A percentile compares a stretch with the other conserved stretches of the same genome.
Evolutionary conservation across 2,329 filamentous ascomycete species (phyloP).

Genomic region (Endothia cerciana): DNA sequence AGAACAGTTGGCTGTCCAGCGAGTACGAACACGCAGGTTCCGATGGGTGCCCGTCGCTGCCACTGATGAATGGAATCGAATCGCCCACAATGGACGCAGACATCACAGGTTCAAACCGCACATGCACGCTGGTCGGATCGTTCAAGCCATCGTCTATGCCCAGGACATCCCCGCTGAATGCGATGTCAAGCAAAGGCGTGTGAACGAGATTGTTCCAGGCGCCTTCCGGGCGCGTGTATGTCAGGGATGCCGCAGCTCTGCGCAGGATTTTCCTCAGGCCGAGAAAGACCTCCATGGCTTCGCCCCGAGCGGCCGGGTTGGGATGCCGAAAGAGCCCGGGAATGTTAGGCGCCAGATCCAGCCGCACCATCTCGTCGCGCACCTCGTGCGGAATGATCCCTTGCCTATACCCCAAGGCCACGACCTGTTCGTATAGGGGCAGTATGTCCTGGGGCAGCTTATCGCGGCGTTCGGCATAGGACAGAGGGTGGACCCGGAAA

Average conservation of each 20-base stretch:
- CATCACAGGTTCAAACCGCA: not conserved
- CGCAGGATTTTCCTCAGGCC: not conserved
- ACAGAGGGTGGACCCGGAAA: too few relatives aligned
- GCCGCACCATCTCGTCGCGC: not conserved
- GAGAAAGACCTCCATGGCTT: too few relatives aligned
- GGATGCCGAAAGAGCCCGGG: not conserved
- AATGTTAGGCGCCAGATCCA: not conserved
- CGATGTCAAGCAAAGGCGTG: not conserved
- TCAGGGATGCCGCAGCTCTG: not conserved
- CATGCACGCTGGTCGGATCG: not conserved
- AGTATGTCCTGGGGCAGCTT: too few relatives aligned
- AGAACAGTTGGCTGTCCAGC: too few relatives aligned
- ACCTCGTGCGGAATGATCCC: not conserved
- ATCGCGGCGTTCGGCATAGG: too few relatives aligned
- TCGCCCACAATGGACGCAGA: not conserved
- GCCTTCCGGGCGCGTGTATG: not conserved
- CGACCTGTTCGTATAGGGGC: too few relatives aligned
- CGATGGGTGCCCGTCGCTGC: too few relatives aligned
- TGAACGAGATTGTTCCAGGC: not conserved
- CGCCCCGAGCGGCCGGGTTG: too few relatives aligned
- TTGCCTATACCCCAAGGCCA: too few relatives aligned
- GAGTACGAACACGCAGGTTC: not conserved
- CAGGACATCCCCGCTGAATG: not conserved
- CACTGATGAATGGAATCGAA: too few relatives aligned
- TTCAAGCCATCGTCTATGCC: not conserved